Evolutionary conservation across 2,329 filamentous ascomycete genomes (phyloP).

Genomic region (Hymenoscyphus fructigenus): DNA sequence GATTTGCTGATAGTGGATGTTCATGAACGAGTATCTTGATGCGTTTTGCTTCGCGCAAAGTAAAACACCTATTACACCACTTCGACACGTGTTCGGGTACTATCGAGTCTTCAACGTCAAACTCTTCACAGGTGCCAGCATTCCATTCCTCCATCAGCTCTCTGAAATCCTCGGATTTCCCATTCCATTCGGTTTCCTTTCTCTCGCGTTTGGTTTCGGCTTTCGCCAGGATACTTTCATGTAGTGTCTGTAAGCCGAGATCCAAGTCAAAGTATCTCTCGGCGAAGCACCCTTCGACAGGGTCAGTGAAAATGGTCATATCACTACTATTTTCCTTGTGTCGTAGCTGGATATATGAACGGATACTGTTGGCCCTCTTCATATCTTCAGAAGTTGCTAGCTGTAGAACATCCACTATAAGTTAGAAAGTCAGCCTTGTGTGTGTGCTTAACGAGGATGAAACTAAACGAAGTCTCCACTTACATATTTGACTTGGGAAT

Average conservation of each 20-base stretch:
- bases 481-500: conserved; percentile 45
- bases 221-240: too few species aligned
- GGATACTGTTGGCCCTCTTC: too few species aligned
- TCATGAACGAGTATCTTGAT: conserved; percentile 50
- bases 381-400: conserved; percentile 49
- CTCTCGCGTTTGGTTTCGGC: too few species aligned
- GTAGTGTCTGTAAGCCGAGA: conserved; percentile 28
- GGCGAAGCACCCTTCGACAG: conserved; percentile 38
- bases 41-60: conserved; percentile 37
- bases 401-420: conserved; percentile 52
- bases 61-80: conserved; percentile 46
- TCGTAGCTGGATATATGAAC: too few species aligned
- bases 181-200: too few species aligned
- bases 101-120: too few species aligned
- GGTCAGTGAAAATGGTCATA: conserved; percentile 49
- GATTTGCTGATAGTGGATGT: conserved; percentile 45
- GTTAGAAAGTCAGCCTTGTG: neutral
- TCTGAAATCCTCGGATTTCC: too few species aligned
- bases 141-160: too few species aligned
- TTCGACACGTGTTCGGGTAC: too few species aligned
- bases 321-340: too few species aligned
- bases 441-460: neutral
- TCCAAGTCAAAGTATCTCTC: conserved; percentile 29
- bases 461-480: neutral
- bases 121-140: too few species aligned